Evolutionary conservation across 495 filamentous ascomycete species (phyloP).

Genomic region (Acidomyces sp.): DNA sequence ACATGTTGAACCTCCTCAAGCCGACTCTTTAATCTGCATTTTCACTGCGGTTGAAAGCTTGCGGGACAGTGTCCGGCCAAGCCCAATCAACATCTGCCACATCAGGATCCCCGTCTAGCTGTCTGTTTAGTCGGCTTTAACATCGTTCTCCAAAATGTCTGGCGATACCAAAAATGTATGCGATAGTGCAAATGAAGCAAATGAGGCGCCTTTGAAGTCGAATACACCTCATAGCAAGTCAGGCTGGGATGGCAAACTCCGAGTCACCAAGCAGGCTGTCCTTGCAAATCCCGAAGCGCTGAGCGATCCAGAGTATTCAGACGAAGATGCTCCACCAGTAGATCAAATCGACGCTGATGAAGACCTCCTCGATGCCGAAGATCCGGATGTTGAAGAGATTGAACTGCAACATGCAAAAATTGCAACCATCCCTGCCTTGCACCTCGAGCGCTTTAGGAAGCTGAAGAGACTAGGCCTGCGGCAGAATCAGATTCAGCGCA

Average conservation of each 20-base stretch:
- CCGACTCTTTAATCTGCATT: no score
- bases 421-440: slow-evolving; percentile 61
- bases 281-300: slow-evolving; percentile 63
- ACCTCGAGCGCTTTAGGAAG: slow-evolving; percentile 67
- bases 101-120: no score
- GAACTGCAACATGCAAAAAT: slow-evolving; percentile 80
- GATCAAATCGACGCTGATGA: slow-evolving; percentile 73
- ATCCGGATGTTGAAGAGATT: slow-evolving; percentile 59
- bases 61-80: no score
- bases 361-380: slow-evolving; percentile 56
- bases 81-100: no score
- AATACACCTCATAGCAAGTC: slow-evolving; percentile 18
- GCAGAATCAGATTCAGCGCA: slow-evolving; percentile 75
- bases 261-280: slow-evolving; percentile 52
- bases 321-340: slow-evolving; percentile 62
- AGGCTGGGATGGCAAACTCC: slow-evolving; percentile 88
- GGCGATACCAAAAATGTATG: no score
- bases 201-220: slow-evolving; percentile 3
- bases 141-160: no score
- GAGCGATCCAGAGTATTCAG: slow-evolving; percentile 72
- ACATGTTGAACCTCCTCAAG: no score
- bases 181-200: no score
- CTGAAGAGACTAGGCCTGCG: slow-evolving; percentile 74
- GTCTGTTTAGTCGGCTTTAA: no score
- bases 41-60: no score